phyloP scores from a whole-genome alignment of 495 filamentous ascomycete species.

The Trichoderma orchidacearum region DNA sequence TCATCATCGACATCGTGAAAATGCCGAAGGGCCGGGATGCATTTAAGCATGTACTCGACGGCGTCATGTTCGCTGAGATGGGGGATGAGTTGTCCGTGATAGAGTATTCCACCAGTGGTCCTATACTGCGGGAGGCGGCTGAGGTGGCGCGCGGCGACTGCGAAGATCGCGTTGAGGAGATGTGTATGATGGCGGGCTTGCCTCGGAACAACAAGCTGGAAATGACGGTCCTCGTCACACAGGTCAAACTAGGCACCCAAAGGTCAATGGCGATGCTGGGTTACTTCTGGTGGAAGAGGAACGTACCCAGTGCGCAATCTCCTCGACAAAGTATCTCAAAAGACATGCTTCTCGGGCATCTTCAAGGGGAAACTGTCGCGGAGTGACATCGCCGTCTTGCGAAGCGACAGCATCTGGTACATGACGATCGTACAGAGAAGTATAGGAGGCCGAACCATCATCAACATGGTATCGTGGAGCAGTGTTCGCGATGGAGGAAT shows the following conservation, averaged over 20 bases:
- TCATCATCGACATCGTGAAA: neutral
- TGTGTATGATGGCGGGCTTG: neutral
- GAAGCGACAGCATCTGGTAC: neutral
- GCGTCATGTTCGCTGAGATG: neutral
- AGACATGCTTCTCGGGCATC: neutral
- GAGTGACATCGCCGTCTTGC: neutral
- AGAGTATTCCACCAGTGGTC: neutral
- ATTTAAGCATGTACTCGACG: neutral
- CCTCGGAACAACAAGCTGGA: neutral
- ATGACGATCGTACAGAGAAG: neutral
- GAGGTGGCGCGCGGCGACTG: neutral
- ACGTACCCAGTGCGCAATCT: neutral
- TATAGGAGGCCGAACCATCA: neutral
- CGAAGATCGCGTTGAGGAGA: constrained; percentile 1
- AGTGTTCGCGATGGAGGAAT: neutral
- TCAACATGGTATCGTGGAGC: neutral
- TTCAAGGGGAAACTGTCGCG: neutral
- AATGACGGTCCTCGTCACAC: constrained; percentile 1
- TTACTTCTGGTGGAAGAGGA: no score
- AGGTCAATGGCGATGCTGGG: no score
- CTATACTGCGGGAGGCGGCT: neutral
- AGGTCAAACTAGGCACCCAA: neutral
- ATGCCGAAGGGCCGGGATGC: neutral
- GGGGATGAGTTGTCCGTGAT: neutral
- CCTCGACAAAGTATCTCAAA: neutral